Evolutionary conservation across 2,329 filamentous ascomycete species (phyloP).

Genomic region (Talaromyces rugulosus): DNA sequence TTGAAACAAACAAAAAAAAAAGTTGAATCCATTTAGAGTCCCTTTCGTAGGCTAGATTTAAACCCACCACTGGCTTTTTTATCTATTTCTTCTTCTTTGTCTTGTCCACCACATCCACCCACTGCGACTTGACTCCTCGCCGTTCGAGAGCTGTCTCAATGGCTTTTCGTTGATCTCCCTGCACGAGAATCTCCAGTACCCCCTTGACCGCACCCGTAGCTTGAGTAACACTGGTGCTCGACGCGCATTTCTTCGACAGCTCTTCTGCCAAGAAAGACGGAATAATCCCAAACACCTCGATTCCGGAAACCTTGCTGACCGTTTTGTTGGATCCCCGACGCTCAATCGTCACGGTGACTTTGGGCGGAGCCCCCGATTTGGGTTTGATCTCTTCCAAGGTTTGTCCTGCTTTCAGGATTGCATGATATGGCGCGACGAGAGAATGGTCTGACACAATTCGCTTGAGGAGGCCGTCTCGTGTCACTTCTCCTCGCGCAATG

Average conservation of each 20-base stretch:
- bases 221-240: slow-evolving; percentile 62
- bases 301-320: slow-evolving; percentile 58
- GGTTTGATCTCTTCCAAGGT: slow-evolving; percentile 49
- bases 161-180: slow-evolving; percentile 61
- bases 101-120: slow-evolving; percentile 64
- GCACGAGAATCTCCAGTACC: slow-evolving; percentile 63
- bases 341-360: slow-evolving; percentile 57
- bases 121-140: slow-evolving; percentile 55
- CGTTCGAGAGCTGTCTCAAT: slow-evolving; percentile 57
- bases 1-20: not conserved
- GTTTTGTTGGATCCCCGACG: slow-evolving; percentile 64
- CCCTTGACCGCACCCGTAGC: slow-evolving; percentile 59
- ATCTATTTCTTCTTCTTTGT: slow-evolving; percentile 59
- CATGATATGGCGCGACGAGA: slow-evolving; percentile 53
- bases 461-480: slow-evolving; percentile 58
- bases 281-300: slow-evolving; percentile 60
- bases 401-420: slow-evolving; percentile 46
- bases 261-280: slow-evolving; percentile 61
- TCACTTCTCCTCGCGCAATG: slow-evolving; percentile 54
- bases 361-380: slow-evolving; percentile 58
- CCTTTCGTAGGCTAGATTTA: too few species aligned
- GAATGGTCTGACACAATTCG: slow-evolving; percentile 50
- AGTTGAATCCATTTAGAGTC: not conserved
- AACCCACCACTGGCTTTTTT: too few species aligned
- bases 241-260: slow-evolving; percentile 63